Evolutionary conservation across 345 rosid genomes (phyloP), one percentile per base, ranked within the genome.

Genomic region (Citrus unshiu): DNA sequence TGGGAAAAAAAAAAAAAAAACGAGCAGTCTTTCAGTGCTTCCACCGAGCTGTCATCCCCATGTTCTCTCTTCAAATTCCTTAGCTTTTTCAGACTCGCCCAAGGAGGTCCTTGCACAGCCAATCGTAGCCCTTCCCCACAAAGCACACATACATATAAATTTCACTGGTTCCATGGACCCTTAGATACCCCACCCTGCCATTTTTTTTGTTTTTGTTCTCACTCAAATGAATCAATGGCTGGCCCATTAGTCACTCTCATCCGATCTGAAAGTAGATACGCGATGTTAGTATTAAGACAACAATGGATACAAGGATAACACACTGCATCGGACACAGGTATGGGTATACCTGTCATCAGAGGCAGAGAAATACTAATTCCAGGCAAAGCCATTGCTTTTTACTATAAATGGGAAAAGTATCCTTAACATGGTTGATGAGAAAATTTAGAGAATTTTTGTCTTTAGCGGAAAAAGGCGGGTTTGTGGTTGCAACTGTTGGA

Each of bases 401-500:
- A 25, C 85, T 22, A 79, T 63, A 85, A 70, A 81, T 81, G 80
- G 85, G 81, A 79, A 79, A 78, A 77, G 78, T 60, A 78, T 82
- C 82, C 79, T 84, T 80, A 82, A 83, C 77, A 76, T 70, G 78
- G 86, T 75, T 79, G 84, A 80, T 62, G 81, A 70, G 79, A 82
- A 75, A 74, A 79, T 75, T 84, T 75, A 70, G 59, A 76, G 81
- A 63, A 87, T 82, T 75, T 75, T 88, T 88, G 89, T 86, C 87
- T 89, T 83, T 80, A 80, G 79, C 80, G 79, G 63, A 75, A 88
- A 88, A 86, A 88, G 87, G 78, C 64, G 73, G 72, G 87, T 80
- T 81, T 80, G 91, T 90, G 94, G 93, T 82, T 82, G 93, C 87
- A 83, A 91, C 97, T 92, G 94, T 93, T 86, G 43, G 80, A 25